phyloP scores from a whole-genome alignment of 2,329 filamentous ascomycete species.

The Chaetomium olivaceum region DNA sequence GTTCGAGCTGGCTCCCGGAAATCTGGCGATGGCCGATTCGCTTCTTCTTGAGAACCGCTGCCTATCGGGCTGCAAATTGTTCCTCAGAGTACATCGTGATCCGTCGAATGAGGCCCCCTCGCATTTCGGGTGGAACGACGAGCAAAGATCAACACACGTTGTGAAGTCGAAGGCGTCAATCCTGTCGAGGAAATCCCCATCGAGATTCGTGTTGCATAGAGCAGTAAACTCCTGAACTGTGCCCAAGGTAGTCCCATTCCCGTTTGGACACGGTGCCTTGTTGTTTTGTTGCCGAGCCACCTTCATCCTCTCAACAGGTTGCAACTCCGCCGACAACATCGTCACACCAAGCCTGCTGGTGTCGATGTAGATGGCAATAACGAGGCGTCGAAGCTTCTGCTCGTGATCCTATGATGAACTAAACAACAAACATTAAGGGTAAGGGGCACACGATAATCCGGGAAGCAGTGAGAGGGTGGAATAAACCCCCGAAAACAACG shows the following conservation, averaged over 20 bases:
- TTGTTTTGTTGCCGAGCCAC: conserved; percentile 18
- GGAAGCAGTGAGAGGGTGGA: background rate
- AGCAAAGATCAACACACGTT: conserved; percentile 36
- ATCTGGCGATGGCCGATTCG: conserved; percentile 35
- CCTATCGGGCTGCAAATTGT: conserved; percentile 19
- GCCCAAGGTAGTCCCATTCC: conserved; percentile 36
- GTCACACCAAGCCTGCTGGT: conserved; percentile 21
- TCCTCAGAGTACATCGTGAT: conserved; percentile 34
- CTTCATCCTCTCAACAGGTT: conserved; percentile 6
- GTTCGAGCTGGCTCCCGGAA: conserved; percentile 35
- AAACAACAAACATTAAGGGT: conserved; percentile 14
- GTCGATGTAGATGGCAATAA: conserved; percentile 9
- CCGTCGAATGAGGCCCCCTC: conserved; percentile 35
- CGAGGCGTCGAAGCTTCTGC: background rate
- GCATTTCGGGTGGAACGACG: conserved; percentile 38
- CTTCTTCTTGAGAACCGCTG: conserved; percentile 24
- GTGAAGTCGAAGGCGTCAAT: conserved; percentile 29
- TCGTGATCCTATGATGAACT: background rate
- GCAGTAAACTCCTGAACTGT: conserved; percentile 34
- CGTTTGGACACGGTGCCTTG: conserved; percentile 31
- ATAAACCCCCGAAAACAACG: background rate
- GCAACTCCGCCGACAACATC: conserved; percentile 23
- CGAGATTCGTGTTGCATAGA: conserved; percentile 33
- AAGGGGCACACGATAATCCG: background rate
- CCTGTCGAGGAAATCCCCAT: conserved; percentile 30